These are phyloP conservation scores for Mortierella sp. DNA, from an alignment of 371 early-diverging fungal species.

Conservation along the genomic window DNA sequence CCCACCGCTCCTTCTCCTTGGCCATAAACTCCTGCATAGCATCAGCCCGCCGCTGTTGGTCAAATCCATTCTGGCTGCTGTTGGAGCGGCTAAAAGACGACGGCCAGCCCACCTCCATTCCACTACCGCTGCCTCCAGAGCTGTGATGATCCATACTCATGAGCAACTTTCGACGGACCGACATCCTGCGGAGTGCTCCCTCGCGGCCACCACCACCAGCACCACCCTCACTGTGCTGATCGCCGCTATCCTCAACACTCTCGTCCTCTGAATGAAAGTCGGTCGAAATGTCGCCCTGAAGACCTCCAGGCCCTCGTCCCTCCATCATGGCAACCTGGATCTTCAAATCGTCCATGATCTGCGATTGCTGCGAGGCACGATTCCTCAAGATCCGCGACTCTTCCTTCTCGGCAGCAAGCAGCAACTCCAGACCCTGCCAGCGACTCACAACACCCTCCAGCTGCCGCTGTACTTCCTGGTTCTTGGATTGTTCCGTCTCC, in stretches of 20 bases:
- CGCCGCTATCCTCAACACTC: neutral
- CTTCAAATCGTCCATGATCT: slow-evolving; percentile 56
- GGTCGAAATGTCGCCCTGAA: neutral
- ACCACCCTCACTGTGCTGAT: neutral
- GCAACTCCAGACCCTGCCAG: slow-evolving; percentile 51
- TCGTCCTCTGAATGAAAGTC: slow-evolving; percentile 19
- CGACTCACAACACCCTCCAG: slow-evolving; percentile 45
- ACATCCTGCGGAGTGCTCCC: neutral
- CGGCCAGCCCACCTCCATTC: slow-evolving; percentile 24
- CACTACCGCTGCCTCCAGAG: neutral
- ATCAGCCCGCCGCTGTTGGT: slow-evolving; percentile 22
- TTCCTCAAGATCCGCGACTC: slow-evolving; percentile 41
- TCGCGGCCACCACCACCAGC: neutral
- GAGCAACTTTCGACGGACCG: slow-evolving; percentile 17
- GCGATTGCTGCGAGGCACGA: slow-evolving; percentile 48
- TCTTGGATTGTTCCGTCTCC: slow-evolving; percentile 57
- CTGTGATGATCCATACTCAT: slow-evolving; percentile 3
- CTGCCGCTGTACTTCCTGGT: slow-evolving; percentile 41
- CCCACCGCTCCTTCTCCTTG: slow-evolving; percentile 56
- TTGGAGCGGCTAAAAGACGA: slow-evolving; percentile 22
- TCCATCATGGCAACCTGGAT: slow-evolving; percentile 44
- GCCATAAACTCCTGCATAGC: slow-evolving; percentile 45
- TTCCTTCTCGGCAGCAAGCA: slow-evolving; percentile 46
- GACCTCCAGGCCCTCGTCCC: slow-evolving; percentile 3
- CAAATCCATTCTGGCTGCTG: slow-evolving; percentile 42